Percentiles rank a stretch among this genome's conserved stretches.
Evolutionary conservation across 108 stramenopile species (phyloP).

Genomic region (Cyclotella kingstonii): DNA sequence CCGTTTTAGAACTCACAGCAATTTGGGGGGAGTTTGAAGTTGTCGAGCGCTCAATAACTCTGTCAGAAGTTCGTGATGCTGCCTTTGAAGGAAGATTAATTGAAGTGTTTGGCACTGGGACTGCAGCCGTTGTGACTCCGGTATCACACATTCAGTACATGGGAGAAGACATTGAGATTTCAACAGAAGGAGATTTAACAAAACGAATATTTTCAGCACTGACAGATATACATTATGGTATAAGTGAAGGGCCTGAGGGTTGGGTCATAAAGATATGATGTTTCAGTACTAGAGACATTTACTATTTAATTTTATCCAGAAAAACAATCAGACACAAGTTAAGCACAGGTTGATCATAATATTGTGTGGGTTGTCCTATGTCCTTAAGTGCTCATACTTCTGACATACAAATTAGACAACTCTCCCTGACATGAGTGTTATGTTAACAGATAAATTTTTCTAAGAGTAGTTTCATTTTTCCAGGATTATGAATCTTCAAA

Average conservation of each 20-base stretch:
- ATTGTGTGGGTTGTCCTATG: too few relatives aligned
- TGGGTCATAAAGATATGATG: slow-evolving; percentile 45
- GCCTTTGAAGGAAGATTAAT: slow-evolving; percentile 73
- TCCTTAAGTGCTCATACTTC: too few relatives aligned
- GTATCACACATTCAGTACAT: slow-evolving; percentile 79
- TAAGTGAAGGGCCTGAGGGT: slow-evolving; percentile 63
- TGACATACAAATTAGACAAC: too few relatives aligned
- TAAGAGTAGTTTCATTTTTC: too few relatives aligned
- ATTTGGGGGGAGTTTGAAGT: slow-evolving; percentile 82
- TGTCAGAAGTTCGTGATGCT: slow-evolving; percentile 82
- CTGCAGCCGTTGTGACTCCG: slow-evolving; percentile 95
- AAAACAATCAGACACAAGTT: too few relatives aligned
- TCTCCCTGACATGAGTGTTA: too few relatives aligned
- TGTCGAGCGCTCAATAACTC: slow-evolving; percentile 72
- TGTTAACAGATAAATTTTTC: too few relatives aligned
- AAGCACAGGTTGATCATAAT: too few relatives aligned
- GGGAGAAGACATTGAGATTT: slow-evolving; percentile 77
- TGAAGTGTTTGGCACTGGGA: slow-evolving; percentile 96
- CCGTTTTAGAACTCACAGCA: slow-evolving; percentile 74
- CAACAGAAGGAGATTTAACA: slow-evolving; percentile 78
- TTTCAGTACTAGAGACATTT: not conserved
- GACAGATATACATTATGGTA: slow-evolving; percentile 89
- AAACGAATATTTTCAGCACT: slow-evolving; percentile 84
- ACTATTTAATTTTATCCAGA: not conserved
- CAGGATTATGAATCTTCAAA: too few relatives aligned